Percentiles rank a stretch among this genome's conserved stretches.
These are phyloP conservation scores for Hygrocybe punicea DNA, from an alignment of 768 basidiomycete species.

Conservation along the genomic window DNA sequence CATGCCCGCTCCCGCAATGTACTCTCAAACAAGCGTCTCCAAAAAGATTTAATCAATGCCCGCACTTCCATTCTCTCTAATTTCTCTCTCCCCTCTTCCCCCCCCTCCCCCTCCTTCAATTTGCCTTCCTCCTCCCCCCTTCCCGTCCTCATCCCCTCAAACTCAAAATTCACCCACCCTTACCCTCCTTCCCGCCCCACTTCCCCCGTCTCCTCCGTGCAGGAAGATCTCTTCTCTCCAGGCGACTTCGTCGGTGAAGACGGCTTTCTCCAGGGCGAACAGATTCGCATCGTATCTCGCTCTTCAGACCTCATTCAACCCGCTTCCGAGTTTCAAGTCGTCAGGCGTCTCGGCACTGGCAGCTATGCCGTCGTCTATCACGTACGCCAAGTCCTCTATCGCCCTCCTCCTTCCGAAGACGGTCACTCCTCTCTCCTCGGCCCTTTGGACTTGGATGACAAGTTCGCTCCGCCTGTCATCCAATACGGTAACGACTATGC, in stretches of 20 bases:
- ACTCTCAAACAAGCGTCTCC: conserved; percentile 40
- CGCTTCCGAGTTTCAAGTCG: conserved; percentile 75
- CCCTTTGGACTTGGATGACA: conserved; percentile 51
- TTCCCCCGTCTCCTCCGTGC: conserved; percentile 38
- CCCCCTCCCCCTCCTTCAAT: not conserved
- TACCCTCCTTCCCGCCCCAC: conserved; percentile 20
- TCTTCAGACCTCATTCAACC: conserved; percentile 41
- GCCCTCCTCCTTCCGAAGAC: conserved; percentile 49
- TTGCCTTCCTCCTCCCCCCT: not conserved
- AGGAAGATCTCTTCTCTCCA: conserved; percentile 62
- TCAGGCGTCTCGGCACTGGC: conserved; percentile 81
- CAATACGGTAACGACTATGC: conserved; percentile 81
- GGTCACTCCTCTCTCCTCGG: conserved; percentile 57
- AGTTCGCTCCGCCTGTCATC: conserved; percentile 30
- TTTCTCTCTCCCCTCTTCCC: conserved; percentile 36
- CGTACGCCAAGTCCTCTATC: conserved; percentile 67
- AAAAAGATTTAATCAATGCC: conserved; percentile 36
- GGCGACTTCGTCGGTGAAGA: conserved; percentile 76
- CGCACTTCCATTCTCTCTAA: conserved; percentile 26
- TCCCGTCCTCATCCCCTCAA: conserved; percentile 2
- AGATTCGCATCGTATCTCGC: conserved; percentile 55
- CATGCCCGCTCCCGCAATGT: too few species aligned
- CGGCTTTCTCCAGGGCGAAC: conserved; percentile 61
- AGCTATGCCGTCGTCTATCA: conserved; percentile 94
- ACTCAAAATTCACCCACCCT: conserved; percentile 1